Evolutionary conservation across 2,329 filamentous ascomycete genomes (phyloP).

Genomic region (Arthrobotrys megalospora): DNA sequence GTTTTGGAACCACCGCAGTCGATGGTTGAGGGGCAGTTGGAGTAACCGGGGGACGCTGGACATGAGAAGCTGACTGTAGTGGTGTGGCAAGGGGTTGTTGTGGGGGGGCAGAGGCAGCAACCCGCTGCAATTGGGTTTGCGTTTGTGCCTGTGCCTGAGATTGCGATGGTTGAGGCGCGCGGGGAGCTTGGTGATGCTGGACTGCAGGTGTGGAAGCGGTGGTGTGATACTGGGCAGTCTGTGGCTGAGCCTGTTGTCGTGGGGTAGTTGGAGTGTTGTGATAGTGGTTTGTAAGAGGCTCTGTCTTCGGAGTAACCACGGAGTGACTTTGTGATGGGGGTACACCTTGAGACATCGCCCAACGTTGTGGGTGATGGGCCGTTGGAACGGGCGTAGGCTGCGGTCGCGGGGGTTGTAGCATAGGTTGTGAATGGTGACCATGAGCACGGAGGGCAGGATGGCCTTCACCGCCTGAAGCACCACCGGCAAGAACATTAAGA

Average conservation of each 20-base stretch:
- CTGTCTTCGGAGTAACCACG: slow-evolving; percentile 25
- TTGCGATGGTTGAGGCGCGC: slow-evolving; percentile 18
- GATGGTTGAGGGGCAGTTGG: neutral
- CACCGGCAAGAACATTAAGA: slow-evolving; percentile 55
- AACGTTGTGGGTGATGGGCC: slow-evolving; percentile 50
- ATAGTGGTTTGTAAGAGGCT: slow-evolving; percentile 11
- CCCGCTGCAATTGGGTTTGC: slow-evolving; percentile 8
- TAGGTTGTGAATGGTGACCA: slow-evolving; percentile 45
- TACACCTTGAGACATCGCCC: slow-evolving; percentile 55
- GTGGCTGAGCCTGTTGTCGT: slow-evolving; percentile 11
- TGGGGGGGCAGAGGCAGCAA: neutral
- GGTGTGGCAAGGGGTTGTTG: slow-evolving; percentile 18
- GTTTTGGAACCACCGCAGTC: neutral
- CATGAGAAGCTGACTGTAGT: neutral
- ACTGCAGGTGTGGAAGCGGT: neutral
- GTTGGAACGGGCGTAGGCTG: slow-evolving; percentile 45
- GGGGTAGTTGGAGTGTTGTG: slow-evolving; percentile 17
- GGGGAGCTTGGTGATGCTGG: slow-evolving; percentile 8
- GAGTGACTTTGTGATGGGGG: slow-evolving; percentile 32
- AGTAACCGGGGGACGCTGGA: neutral
- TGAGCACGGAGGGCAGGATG: slow-evolving; percentile 32
- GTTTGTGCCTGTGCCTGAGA: neutral
- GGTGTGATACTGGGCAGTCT: slow-evolving; percentile 28
- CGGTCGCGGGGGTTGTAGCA: slow-evolving; percentile 42
- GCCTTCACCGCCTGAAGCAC: slow-evolving; percentile 22